Evolutionary conservation across 2,329 filamentous ascomycete species (phyloP).

Genomic region (Ophiostoma fasciatum): DNA sequence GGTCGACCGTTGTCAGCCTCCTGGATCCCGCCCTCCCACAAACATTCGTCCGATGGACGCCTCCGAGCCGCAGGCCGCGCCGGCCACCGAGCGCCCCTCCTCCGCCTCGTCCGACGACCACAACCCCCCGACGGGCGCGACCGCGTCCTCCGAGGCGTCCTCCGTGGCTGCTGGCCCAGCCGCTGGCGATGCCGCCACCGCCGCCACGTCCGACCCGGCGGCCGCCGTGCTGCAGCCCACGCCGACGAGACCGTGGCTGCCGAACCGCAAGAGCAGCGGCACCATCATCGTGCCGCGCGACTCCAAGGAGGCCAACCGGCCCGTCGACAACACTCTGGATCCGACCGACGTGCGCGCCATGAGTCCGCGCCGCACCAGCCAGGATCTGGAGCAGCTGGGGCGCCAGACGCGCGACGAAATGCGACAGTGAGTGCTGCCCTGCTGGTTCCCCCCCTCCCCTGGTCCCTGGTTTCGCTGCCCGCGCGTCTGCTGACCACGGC

Average conservation of each 20-base stretch:
- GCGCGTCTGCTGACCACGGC: neutral
- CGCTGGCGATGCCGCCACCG: too few species aligned
- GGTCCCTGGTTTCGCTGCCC: neutral
- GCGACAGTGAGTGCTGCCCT: constrained; percentile 29
- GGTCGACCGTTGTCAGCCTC: too few species aligned
- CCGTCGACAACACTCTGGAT: constrained; percentile 60
- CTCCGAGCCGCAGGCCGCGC: neutral
- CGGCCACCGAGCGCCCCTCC: constrained; percentile 13
- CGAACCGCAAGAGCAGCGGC: constrained; percentile 63
- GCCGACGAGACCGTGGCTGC: constrained; percentile 49
- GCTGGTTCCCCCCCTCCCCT: neutral
- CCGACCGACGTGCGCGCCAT: constrained; percentile 85
- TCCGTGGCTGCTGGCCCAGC: too few species aligned
- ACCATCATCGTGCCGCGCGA: constrained; percentile 73
- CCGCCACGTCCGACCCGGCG: too few species aligned
- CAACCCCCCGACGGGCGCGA: constrained; percentile 12
- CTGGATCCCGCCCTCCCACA: too few species aligned
- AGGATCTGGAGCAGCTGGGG: constrained; percentile 78
- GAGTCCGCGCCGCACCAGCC: constrained; percentile 82
- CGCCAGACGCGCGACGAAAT: constrained; percentile 61
- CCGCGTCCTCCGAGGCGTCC: too few species aligned
- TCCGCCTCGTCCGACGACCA: constrained; percentile 15
- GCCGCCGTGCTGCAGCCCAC: constrained; percentile 33
- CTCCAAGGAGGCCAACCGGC: constrained; percentile 49
- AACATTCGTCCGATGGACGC: constrained; percentile 1